Base-by-base conservation (phyloP, 1,139 yeast species). In the Debaryomyces psychrophilus region DNA sequence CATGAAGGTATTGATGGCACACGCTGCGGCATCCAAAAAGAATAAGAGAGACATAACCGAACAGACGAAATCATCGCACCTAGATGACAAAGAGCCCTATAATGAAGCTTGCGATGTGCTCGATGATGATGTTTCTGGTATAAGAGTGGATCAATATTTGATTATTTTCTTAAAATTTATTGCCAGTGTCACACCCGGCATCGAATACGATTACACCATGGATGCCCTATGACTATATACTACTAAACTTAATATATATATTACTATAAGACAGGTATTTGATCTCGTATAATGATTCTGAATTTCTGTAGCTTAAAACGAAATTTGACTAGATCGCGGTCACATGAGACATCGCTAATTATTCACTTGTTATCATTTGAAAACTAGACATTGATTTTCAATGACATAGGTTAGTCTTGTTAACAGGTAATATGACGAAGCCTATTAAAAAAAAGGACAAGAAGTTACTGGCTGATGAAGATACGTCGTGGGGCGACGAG, bases 201-300 rank as follows among this genome's bases (percentile, higher is more conserved):
- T 93, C 47, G 97, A 92, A 66, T 95, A 92, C 65, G 99, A 93
- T 60, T 90, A 90, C 64, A 92, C 98, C 33, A 93, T 92, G 97
- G 92, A 90, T 63, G 93, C 90, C 3, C 74, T 85, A 59, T 84
- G 64, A 64, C 20, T 36, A 23, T 36, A 36, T 36, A 23, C 18
- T 12, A 36, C 20, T 23, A 36, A 5, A 22, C 12, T 12, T 22
- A 35, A 35, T 35, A 23, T 35, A 23, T 35, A 4, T 33, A 20
- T n/a, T 7, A 20, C 15, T 33, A 33, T 33, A 2, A 18, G 20
- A 6, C 18, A 1, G 17, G 23, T 33, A 18, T 11, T 20, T 22
- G 22, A 20, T 20, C 22, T 20, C 5, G 22, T 20, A 20, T 20
- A 20, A 20, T 20, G 22, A 20, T 20, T 20, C 22, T 20, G 5